Evolutionary conservation across 495 filamentous ascomycete species (phyloP), one percentile per base, ranked within the genome.

Genomic region (Aspergillus sparsus): DNA sequence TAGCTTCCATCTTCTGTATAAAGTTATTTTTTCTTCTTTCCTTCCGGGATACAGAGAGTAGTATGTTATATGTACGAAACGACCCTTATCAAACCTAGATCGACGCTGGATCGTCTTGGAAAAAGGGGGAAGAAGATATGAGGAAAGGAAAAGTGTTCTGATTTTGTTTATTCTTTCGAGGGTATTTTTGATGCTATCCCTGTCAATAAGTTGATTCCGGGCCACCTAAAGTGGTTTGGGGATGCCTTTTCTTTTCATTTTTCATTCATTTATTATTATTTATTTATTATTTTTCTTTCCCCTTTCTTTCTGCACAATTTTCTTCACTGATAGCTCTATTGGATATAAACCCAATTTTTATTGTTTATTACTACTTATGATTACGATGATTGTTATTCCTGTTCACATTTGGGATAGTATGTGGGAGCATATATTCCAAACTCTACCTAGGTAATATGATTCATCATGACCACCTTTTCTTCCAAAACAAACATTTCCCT

Each of bases 91-190:
- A 61, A 53, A 63, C 64, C 68, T 68, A 66, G 64, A 69, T 70
- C 69, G 74, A 77, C 77, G 77, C 77, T 80, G 77, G 77, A 76
- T 75, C 76, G 77, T 74, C 72, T 74, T 63, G 63, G 64, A 65
- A 68, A 65, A 68, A 63, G 62, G 61, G 63, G 66, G 58, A 53
- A 61, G 58, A 58, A 66, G 63, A 61, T 54, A 63, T 57, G 60
- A 59, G 57, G 47, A 45, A 61, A 62, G 55, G 51, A 60, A 71
- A 71, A 68, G 64, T 65, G 60, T 63, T 62, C 46, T 35, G 42
- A 54, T 62, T 67, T 59, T 27, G 21, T 27, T 2, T 56, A 55
- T 53, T 58, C 52, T 34, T 52, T 18, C 35, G 11, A 53, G 52
- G 57, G 62, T 52, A 63, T 63, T 45, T 45, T 39, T 63, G 56